Evolutionary conservation across 768 basidiomycete genomes (phyloP).

Genomic region (Naganishia friedmannii): DNA sequence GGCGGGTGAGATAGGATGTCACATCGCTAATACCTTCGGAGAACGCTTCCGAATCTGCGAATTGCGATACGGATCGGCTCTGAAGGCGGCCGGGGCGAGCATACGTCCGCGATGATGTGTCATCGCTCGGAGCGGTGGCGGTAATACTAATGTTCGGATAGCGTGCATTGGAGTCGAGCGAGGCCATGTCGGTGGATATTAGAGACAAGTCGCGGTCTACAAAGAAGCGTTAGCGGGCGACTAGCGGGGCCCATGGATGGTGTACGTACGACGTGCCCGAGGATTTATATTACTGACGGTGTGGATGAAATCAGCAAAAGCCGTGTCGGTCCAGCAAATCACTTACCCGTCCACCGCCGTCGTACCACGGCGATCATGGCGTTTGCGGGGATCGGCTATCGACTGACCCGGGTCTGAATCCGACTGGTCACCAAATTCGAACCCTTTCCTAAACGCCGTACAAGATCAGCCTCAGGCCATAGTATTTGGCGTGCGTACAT

Average conservation of each 20-base stretch:
- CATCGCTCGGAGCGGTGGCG: constrained; percentile 13
- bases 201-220: constrained; percentile 1
- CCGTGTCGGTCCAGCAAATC: neutral
- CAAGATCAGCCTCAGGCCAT: neutral
- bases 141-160: constrained; percentile 11
- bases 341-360: constrained; percentile 13
- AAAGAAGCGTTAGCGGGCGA: neutral
- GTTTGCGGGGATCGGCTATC: neutral
- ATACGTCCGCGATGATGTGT: neutral
- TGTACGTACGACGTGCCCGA: neutral
- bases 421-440: constrained; percentile 8
- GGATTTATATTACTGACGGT: neutral
- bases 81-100: neutral
- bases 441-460: constrained; percentile 1
- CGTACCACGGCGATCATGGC: neutral
- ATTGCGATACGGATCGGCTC: constrained; percentile 6
- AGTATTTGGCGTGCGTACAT: neutral
- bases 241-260: neutral
- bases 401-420: constrained; percentile 8
- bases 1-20: constrained; percentile 2
- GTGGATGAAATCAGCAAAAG: neutral
- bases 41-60: constrained; percentile 15
- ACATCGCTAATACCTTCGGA: constrained; percentile 9
- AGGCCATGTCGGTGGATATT: constrained; percentile 3
- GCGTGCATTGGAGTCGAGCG: neutral